Evolutionary conservation across 495 filamentous ascomycete genomes (phyloP), one percentile per base, ranked within the genome.

Genomic region (Neurospora cerealis): DNA sequence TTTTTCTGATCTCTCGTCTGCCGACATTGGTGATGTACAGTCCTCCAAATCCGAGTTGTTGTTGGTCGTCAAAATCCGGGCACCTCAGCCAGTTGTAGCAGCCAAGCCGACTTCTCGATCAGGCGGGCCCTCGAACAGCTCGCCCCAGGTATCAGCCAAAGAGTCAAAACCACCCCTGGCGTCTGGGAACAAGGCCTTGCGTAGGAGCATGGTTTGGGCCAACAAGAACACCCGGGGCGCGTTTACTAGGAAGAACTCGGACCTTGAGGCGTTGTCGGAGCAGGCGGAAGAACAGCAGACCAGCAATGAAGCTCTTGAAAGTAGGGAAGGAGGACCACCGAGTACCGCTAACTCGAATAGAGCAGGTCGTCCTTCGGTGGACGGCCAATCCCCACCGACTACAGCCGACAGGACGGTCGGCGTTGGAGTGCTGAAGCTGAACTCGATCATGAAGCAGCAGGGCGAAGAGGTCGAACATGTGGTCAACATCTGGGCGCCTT

Each of bases 151-250:
- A 73, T 74, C 79, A 13, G 82, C 82, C 46, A 83, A 85, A 9
- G 60, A 74, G 13, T 73, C 80, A 5, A 87, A 85, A 69, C 82
- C 85, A 0, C 81, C 83, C 2, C 76, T 84, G 48, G 81, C 83
- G 15, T 72, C 79, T 62, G 83, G 83, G n/a, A 81, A 81, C 77
- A 90, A 89, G 77, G 78, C 83, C 73, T 91, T 93, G 76, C 89
- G 94, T 75, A 88, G 90, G 80, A 97, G 94, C 81, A 83, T 95
- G 78, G 94, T 96, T 90, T 96, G 93, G 90, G 89, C 90, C 0
- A 82, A 85, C 76, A 89, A 86, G 77, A 84, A 81, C 77, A 87
- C 83, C 71, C 79, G 85, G 74, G 81, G 83, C 34, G 81, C 83
- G 44, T 86, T 87, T 66, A 81, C 83, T 62, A 81, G 86, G 70